phyloP scores from a whole-genome alignment of 2,329 filamentous ascomycete species.

The Paracoccidioides lutzii region DNA sequence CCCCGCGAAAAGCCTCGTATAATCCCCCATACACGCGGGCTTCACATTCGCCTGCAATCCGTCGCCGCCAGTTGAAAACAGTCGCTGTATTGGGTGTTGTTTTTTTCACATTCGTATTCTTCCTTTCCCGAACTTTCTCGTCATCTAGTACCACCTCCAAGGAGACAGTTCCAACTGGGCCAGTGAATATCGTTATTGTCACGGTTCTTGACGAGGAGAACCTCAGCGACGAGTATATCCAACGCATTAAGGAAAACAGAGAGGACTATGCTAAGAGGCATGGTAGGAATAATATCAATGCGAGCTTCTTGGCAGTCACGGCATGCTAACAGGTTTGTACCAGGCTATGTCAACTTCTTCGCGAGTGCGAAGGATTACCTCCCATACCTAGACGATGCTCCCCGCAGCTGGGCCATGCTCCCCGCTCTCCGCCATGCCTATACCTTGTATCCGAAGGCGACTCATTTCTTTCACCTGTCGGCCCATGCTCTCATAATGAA shows the following conservation, averaged over 20 bases:
- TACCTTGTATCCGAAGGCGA: conserved; percentile 60
- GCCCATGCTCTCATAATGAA: conserved; percentile 83
- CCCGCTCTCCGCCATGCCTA: conserved; percentile 83
- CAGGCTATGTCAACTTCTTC: conserved; percentile 80
- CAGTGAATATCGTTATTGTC: conserved; percentile 57
- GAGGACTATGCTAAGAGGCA: conserved; percentile 73
- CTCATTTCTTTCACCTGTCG: conserved; percentile 79
- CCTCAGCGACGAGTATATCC: conserved; percentile 54
- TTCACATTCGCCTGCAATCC: conserved; percentile 27
- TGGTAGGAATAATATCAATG: conserved; percentile 43
- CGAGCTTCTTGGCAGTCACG: not conserved
- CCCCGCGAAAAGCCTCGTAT: conserved; percentile 69
- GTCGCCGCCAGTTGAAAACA: conserved; percentile 51
- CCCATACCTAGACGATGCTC: conserved; percentile 28
- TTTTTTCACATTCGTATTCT: conserved; percentile 47
- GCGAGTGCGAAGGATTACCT: conserved; percentile 61
- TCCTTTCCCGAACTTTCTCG: conserved; percentile 39
- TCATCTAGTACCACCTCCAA: conserved; percentile 12
- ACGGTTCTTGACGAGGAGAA: conserved; percentile 62
- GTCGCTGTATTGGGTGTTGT: conserved; percentile 43
- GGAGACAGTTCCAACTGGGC: conserved; percentile 22
- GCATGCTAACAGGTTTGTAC: conserved; percentile 5
- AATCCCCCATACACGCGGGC: conserved; percentile 54
- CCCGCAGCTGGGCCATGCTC: conserved; percentile 49
- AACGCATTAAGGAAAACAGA: conserved; percentile 68